phyloP scores from a whole-genome alignment of 2,329 filamentous ascomycete species.

The Xylariaceae sp. region DNA sequence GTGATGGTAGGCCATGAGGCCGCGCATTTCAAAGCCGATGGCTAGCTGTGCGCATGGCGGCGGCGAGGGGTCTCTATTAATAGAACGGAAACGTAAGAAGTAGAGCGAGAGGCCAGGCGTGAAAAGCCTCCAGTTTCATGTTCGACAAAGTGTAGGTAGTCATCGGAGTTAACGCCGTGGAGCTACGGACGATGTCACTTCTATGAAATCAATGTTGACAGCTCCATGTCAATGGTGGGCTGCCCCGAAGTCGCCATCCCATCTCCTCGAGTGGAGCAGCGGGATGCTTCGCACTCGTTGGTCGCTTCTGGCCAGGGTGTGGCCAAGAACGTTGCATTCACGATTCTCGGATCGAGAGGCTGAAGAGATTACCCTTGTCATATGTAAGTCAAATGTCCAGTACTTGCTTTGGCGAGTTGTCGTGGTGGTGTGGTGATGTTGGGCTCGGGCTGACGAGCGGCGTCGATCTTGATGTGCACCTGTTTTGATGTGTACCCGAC shows the following conservation, averaged over 20 bases:
- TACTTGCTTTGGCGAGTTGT: background rate
- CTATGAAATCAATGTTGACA: background rate
- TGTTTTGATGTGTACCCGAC: no score
- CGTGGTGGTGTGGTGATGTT: background rate
- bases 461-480: background rate
- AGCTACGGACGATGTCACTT: background rate
- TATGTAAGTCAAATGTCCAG: constrained; percentile 9
- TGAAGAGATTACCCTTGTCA: constrained; percentile 6
- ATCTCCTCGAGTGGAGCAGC: background rate
- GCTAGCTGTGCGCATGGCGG: constrained; percentile 2
- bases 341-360: background rate
- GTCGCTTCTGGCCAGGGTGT: background rate
- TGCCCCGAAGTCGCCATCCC: background rate
- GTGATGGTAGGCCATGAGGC: background rate
- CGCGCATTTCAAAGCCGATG: background rate
- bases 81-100: constrained; percentile 14
- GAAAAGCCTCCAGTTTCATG: constrained; percentile 11
- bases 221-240: background rate
- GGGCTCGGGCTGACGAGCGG: background rate
- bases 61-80: constrained; percentile 11
- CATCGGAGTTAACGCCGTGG: background rate
- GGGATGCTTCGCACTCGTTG: constrained; percentile 2
- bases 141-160: constrained; percentile 8
- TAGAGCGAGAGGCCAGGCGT: background rate
- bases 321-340: constrained; percentile 5